phyloP scores from a whole-genome alignment of 805 yeast genomes.

The Metschnikowia peoriensis region DNA sequence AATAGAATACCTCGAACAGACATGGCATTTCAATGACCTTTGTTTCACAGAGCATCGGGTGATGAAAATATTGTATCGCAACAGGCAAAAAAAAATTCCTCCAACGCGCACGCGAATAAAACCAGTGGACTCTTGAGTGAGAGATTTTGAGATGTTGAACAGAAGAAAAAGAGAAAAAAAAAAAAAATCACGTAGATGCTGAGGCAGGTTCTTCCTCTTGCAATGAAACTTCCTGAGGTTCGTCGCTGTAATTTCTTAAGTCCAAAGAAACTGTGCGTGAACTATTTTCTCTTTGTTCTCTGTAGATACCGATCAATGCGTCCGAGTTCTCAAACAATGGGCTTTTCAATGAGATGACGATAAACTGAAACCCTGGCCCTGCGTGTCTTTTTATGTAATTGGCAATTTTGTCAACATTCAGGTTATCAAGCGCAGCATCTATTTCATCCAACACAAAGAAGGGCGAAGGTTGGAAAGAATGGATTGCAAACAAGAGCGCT shows the following conservation, averaged over 20 bases:
- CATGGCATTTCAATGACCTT: not conserved
- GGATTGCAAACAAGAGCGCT: slow-evolving; percentile 87
- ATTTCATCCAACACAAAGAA: slow-evolving; percentile 95
- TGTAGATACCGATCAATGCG: slow-evolving; percentile 87
- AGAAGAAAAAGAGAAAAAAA: not conserved
- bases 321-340: slow-evolving; percentile 85
- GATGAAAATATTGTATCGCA: not conserved
- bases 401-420: slow-evolving; percentile 86
- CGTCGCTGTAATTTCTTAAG: slow-evolving; percentile 50
- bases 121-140: no score
- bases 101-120: not conserved
- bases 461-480: slow-evolving; percentile 89
- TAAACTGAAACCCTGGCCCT: slow-evolving; percentile 80
- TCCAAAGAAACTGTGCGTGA: slow-evolving; percentile 75
- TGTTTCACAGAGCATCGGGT: not conserved
- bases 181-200: not conserved
- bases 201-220: slow-evolving; percentile 5
- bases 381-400: slow-evolving; percentile 74
- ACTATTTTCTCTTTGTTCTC: slow-evolving; percentile 72
- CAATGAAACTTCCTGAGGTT: slow-evolving; percentile 3
- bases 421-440: slow-evolving; percentile 95
- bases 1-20: not conserved
- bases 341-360: slow-evolving; percentile 88
- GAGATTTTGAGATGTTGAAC: no score
- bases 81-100: not conserved